Evolutionary conservation across 306 rosid genomes (phyloP).

Genomic region (Cicer cuneatum): DNA sequence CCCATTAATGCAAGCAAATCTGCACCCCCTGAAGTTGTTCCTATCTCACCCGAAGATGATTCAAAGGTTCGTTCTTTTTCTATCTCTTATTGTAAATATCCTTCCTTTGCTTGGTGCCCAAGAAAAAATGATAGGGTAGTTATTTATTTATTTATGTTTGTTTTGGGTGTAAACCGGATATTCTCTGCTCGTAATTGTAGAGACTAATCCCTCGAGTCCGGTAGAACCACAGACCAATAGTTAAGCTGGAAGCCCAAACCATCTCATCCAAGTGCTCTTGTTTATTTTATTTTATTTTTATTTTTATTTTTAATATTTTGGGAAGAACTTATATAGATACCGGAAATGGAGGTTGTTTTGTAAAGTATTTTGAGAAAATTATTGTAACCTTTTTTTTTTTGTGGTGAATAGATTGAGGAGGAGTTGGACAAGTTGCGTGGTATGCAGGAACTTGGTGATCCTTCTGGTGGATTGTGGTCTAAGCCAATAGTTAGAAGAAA

Average conservation of each 20-base stretch:
- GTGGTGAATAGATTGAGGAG: conserved; percentile 59
- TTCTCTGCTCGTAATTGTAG: too few relatives aligned
- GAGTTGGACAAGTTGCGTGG: conserved; percentile 63
- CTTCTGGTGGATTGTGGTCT: conserved; percentile 79
- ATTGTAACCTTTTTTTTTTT: conserved; percentile 26
- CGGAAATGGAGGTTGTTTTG: too few relatives aligned
- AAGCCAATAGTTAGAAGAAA: conserved; percentile 83
- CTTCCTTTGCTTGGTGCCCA: conserved; percentile 1
- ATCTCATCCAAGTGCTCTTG: too few relatives aligned
- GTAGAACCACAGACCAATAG: too few relatives aligned
- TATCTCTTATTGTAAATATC: not conserved
- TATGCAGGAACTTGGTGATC: conserved; percentile 60
- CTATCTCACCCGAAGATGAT: conserved; percentile 78
- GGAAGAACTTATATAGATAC: too few relatives aligned
- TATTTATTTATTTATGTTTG: too few relatives aligned
- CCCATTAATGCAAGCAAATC: conserved; percentile 60
- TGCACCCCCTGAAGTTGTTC: conserved; percentile 65
- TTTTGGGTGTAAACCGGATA: too few relatives aligned
- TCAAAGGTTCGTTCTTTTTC: conserved; percentile 61
- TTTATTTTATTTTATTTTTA: too few relatives aligned
- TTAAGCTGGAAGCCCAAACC: too few relatives aligned
- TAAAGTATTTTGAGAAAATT: not conserved
- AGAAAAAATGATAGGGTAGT: not conserved
- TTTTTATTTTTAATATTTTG: too few relatives aligned
- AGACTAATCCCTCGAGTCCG: too few relatives aligned